Base-by-base conservation (phyloP, 345 rosid genomes). In the Acer yangbiense region DNA sequence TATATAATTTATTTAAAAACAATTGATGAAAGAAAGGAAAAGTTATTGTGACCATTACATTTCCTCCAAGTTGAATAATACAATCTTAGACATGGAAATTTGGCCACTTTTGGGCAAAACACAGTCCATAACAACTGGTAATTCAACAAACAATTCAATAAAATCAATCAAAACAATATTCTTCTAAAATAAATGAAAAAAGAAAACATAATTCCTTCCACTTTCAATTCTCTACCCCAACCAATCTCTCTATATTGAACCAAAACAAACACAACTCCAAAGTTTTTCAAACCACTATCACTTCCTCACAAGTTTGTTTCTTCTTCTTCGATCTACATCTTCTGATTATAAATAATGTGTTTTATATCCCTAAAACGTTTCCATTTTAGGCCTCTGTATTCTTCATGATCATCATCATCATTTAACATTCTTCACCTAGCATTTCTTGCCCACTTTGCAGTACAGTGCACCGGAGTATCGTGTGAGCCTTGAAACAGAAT, bases 391-490 rank as follows among this genome's bases (percentile, higher is more conserved):
- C 58, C n/a, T 54, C 58, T 54, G 16, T 16, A 54, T 54, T 50
- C 5, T 12, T 50, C 20, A 16, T 16, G 7, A 46, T 10, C 50
- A 46, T 46, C 25, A 46, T 46, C 25, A 60, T 2, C 12, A 20
- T 60, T 21, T 50, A 50, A 57, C 23, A 20, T 20, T n/a, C 8
- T 35, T 35, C 39, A 4, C 16, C 68, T 78, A 78, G 61, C 81
- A 74, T 48, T 7, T 21, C 6, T 6, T 0, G 25, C 85, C 69
- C 9, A 55, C 46, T 61, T 20, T 65, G 82, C 88, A 88, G 52
- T 78, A 55, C 68, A 86, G 85, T 48, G 88, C 76, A 39, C 91
- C 87, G 0, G 91, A 74, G 29, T 70, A 88, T 18, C 84, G 79
- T 7, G 91, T 82, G 25, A 86, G 79, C 43, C 60, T 77, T 1